A percentile compares a stretch with the other conserved stretches of the same genome.
Evolutionary conservation across 2,329 filamentous ascomycete genomes (phyloP).

Genomic region (Epichloe elymi): DNA sequence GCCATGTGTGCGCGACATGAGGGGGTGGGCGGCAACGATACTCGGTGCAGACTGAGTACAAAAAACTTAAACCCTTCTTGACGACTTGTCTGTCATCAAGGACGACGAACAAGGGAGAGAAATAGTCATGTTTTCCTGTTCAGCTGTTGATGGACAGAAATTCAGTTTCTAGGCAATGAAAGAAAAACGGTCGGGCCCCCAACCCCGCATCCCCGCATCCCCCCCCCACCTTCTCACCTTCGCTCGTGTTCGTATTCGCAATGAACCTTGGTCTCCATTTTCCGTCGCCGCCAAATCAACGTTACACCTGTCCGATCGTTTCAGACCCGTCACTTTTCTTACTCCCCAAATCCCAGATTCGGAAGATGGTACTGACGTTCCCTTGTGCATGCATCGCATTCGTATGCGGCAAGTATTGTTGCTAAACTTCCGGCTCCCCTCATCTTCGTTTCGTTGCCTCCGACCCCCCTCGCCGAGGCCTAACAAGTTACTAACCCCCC

Average conservation of each 20-base stretch:
- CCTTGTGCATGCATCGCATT: background rate
- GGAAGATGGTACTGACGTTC: too few relatives aligned
- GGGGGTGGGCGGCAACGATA: background rate
- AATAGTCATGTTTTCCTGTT: too few relatives aligned
- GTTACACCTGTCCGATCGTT: background rate
- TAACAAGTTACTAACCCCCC: background rate
- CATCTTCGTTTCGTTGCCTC: background rate
- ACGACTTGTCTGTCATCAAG: too few relatives aligned
- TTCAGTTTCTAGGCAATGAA: too few relatives aligned
- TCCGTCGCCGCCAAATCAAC: background rate
- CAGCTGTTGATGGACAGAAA: too few relatives aligned
- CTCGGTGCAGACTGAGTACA: background rate
- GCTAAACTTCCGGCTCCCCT: background rate
- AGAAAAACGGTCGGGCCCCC: background rate
- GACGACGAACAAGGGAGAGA: too few relatives aligned
- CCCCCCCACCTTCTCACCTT: background rate
- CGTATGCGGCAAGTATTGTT: background rate
- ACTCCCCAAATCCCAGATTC: too few relatives aligned
- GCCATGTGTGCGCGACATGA: slow-evolving; percentile 4
- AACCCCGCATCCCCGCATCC: background rate
- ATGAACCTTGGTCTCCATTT: too few relatives aligned
- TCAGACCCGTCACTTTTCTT: background rate
- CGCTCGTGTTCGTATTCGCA: background rate
- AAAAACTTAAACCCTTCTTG: fast-evolving
- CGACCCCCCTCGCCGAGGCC: background rate